Percentiles rank a stretch among this genome's conserved stretches.
These are phyloP conservation scores for Haplographium delicatum DNA, from an alignment of 495 filamentous ascomycete species.

Conservation along the genomic window DNA sequence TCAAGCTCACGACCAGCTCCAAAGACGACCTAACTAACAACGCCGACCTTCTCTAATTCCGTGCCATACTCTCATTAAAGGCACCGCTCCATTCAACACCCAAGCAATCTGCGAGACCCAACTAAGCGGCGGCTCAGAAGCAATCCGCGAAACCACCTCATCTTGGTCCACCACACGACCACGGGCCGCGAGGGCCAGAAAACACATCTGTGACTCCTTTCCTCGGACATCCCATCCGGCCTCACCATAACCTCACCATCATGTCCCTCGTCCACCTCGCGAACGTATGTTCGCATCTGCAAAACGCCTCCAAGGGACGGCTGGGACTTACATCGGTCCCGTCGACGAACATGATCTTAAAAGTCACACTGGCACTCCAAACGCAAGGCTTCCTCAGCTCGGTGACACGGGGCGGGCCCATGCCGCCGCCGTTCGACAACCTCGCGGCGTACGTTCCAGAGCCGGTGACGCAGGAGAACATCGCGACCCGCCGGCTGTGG, in stretches of 20 bases:
- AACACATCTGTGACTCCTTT: not conserved
- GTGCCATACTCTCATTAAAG: too few relatives aligned
- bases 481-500: slow-evolving; percentile 77
- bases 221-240: not conserved
- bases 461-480: slow-evolving; percentile 70
- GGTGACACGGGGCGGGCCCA: slow-evolving; percentile 70
- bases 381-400: slow-evolving; percentile 74
- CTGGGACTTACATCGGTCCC: slow-evolving; percentile 85
- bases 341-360: slow-evolving; percentile 73
- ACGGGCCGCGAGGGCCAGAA: not conserved
- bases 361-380: slow-evolving; percentile 72
- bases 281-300: slow-evolving; percentile 85
- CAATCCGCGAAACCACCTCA: too few relatives aligned
- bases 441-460: slow-evolving; percentile 48
- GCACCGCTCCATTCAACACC: too few relatives aligned
- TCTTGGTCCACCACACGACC: too few relatives aligned
- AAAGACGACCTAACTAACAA: not conserved
- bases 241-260: slow-evolving; percentile 10
- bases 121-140: too few relatives aligned
- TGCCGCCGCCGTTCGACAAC: slow-evolving; percentile 53
- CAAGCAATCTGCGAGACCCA: too few relatives aligned
- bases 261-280: slow-evolving; percentile 86
- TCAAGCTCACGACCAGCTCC: not conserved
- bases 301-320: slow-evolving; percentile 83
- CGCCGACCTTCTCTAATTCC: too few relatives aligned